Conservation (phyloP, 2,329 filamentous ascomycete genomes). For the Boeremia exigua region DNA sequence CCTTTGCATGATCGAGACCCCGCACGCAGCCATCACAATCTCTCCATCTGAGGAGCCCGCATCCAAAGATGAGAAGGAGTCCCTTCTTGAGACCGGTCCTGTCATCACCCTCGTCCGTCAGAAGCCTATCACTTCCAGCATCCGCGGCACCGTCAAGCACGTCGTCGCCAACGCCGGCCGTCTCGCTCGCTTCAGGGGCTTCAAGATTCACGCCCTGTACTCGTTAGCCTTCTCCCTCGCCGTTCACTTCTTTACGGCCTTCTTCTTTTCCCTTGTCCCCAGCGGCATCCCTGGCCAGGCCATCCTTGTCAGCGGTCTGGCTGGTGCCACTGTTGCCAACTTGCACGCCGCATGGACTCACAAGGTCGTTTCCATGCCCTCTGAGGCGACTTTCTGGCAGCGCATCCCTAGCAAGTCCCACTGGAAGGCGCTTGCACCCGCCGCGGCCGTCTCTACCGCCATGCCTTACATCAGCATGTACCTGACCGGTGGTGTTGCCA, state of each 20-base stretch:
- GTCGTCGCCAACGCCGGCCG: constrained; percentile 70
- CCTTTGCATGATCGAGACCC: constrained; percentile 69
- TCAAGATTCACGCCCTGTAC: constrained; percentile 56
- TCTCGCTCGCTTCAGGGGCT: constrained; percentile 72
- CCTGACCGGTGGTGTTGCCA: constrained; percentile 55
- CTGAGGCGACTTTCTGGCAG: constrained; percentile 64
- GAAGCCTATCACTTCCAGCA: constrained; percentile 66
- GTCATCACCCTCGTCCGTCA: constrained; percentile 55
- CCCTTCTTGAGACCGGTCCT: constrained; percentile 48
- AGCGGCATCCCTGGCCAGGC: constrained; percentile 52
- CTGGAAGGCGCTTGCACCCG: constrained; percentile 72
- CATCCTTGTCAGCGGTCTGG: constrained; percentile 62
- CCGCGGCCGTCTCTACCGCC: constrained; percentile 69
- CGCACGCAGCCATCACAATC: constrained; percentile 58
- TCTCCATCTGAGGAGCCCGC: constrained; percentile 55
- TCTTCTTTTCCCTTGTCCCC: constrained; percentile 55
- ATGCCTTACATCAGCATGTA: constrained; percentile 61
- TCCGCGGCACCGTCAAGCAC: constrained; percentile 64
- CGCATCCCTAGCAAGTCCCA: constrained; percentile 72
- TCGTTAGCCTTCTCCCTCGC: constrained; percentile 36
- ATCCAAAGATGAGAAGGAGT: constrained; percentile 50
- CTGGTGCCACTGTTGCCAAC: constrained; percentile 68
- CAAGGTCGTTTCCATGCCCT: constrained; percentile 77
- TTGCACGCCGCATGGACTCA: constrained; percentile 83
- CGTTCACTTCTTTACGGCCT: constrained; percentile 33